Conservation (phyloP, 1,284 basidiomycete species). For the Limonomyces culmigenus region DNA sequence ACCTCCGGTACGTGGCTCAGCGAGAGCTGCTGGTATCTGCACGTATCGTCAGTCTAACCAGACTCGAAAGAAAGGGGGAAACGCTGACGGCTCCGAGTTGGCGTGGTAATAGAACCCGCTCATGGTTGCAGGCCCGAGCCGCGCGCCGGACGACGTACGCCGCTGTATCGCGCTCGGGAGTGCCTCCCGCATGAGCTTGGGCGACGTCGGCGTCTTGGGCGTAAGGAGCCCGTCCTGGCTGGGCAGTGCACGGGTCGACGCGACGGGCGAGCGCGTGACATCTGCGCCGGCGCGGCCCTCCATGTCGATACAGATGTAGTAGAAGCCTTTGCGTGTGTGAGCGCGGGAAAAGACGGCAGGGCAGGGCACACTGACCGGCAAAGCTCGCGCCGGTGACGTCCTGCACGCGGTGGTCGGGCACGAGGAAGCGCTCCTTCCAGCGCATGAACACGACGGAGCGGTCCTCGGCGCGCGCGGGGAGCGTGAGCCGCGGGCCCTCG, state of each 20-base stretch:
- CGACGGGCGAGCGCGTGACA: slow-evolving; percentile 9
- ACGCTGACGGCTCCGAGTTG: slow-evolving; percentile 65
- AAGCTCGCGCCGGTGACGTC: slow-evolving; percentile 94
- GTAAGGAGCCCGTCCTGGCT: slow-evolving; percentile 13
- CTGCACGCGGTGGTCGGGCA: slow-evolving; percentile 84
- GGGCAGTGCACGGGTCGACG: slow-evolving; percentile 7
- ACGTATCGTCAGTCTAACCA: background rate
- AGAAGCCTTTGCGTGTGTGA: slow-evolving; percentile 42
- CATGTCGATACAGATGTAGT: slow-evolving; percentile 74
- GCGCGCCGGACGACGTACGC: slow-evolving; percentile 14
- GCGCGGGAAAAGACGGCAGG: background rate
- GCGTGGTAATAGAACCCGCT: slow-evolving; percentile 90
- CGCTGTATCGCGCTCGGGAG: slow-evolving; percentile 8
- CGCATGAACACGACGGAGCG: slow-evolving; percentile 80
- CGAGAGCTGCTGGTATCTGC: slow-evolving; percentile 25
- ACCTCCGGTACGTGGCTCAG: slow-evolving; percentile 22
- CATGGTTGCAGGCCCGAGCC: slow-evolving; percentile 41
- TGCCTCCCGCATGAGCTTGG: slow-evolving; percentile 5
- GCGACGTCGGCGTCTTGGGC: slow-evolving; percentile 8
- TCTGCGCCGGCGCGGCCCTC: slow-evolving; percentile 33
- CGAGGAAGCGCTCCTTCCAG: slow-evolving; percentile 93
- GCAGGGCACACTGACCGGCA: slow-evolving; percentile 44
- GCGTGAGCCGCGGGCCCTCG: slow-evolving; percentile 56
- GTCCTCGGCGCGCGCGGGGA: slow-evolving; percentile 48
- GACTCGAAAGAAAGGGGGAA: background rate